Evolutionary conservation across 1,139 yeast genomes (phyloP).

Genomic region (Suhomyces terraborum): DNA sequence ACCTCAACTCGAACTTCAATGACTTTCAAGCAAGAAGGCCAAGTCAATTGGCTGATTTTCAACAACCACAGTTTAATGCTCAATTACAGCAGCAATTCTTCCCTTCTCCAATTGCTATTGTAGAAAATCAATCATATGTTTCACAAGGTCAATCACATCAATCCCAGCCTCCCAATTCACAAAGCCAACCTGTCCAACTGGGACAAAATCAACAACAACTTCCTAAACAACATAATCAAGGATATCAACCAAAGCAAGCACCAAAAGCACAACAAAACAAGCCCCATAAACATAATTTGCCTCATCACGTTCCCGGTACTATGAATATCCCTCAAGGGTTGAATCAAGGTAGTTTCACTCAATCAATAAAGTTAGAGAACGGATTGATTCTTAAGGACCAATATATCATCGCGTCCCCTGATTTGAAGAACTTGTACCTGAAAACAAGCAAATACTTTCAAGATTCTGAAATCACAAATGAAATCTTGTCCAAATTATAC

Average conservation of each 20-base stretch:
- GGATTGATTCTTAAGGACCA: constrained; percentile 55
- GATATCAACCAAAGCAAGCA: constrained; percentile 9
- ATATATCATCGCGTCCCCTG: constrained; percentile 55
- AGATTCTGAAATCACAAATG: constrained; percentile 30
- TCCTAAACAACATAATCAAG: constrained; percentile 14
- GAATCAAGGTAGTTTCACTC: constrained; percentile 12
- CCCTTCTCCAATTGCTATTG: constrained; percentile 14
- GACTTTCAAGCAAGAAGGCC: constrained; percentile 51
- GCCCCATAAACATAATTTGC: constrained; percentile 11
- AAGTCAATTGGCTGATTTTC: constrained; percentile 45
- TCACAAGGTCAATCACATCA: constrained; percentile 1
- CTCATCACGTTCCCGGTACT: constrained; percentile 13
- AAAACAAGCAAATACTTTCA: constrained; percentile 54
- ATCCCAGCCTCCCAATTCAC: neutral
- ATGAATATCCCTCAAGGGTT: constrained; percentile 7
- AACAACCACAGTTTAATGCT: constrained; percentile 15
- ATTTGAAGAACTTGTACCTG: constrained; percentile 43
- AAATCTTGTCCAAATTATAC: constrained; percentile 42
- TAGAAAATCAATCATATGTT: constrained; percentile 13
- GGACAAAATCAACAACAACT: constrained; percentile 7
- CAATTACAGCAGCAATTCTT: constrained; percentile 14
- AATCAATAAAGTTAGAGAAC: constrained; percentile 49
- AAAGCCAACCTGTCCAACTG: neutral
- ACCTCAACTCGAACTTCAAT: constrained; percentile 38
- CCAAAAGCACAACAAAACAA: constrained; percentile 9